phyloP scores from a whole-genome alignment of 371 early-diverging fungal species.

The Rhizopus delemar region DNA sequence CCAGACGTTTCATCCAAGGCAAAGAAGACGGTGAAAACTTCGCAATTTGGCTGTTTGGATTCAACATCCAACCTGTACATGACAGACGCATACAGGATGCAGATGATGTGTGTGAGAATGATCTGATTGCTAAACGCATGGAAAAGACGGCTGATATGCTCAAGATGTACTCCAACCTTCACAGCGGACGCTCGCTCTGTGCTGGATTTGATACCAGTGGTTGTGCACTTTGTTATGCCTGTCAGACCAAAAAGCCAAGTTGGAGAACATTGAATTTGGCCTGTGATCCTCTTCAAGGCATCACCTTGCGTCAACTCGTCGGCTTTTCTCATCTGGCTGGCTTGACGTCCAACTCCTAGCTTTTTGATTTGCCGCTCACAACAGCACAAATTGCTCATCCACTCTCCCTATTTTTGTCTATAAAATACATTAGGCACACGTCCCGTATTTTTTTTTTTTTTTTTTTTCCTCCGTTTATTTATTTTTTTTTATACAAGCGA shows the following conservation, averaged over 20 bases:
- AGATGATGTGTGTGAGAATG: conserved; percentile 56
- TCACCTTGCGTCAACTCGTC: conserved; percentile 36
- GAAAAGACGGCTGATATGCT: conserved; percentile 35
- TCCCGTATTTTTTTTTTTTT: background rate
- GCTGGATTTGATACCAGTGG: conserved; percentile 22
- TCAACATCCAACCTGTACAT: conserved; percentile 54
- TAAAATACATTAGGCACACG: no score
- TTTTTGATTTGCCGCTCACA: background rate
- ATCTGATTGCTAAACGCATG: conserved; percentile 61
- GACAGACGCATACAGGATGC: conserved; percentile 58
- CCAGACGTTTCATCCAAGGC: conserved; percentile 51
- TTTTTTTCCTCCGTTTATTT: background rate
- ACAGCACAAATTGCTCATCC: conserved; percentile 9
- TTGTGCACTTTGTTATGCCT: conserved; percentile 64
- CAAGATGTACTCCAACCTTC: conserved; percentile 58
- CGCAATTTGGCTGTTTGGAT: conserved; percentile 63
- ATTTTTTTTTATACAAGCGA: background rate
- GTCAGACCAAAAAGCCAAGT: conserved; percentile 49
- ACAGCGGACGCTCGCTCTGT: conserved; percentile 34
- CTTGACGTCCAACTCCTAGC: conserved; percentile 1
- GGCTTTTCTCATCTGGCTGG: conserved; percentile 27
- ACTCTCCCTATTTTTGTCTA: background rate
- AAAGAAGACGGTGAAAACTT: conserved; percentile 55
- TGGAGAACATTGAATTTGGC: conserved; percentile 55
- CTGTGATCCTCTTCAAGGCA: conserved; percentile 54